Evolutionary conservation across 805 yeast genomes (phyloP).

Genomic region (Brettanomyces naardenensis): DNA sequence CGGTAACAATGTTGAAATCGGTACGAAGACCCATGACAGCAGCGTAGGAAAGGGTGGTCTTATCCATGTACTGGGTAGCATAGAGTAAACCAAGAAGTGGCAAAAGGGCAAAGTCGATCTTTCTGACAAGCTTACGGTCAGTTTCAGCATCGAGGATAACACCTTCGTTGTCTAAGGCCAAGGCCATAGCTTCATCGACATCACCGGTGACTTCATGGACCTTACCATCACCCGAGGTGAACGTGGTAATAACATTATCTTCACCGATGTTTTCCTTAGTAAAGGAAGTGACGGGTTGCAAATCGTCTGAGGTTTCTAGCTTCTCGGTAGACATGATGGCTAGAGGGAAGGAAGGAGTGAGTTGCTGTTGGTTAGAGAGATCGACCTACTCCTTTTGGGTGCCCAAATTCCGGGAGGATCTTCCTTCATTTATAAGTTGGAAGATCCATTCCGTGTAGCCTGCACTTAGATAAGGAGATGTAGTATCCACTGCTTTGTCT

Average conservation of each 20-base stretch:
- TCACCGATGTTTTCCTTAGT: constrained; percentile 2
- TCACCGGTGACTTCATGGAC: constrained; percentile 3
- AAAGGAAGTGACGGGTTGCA: constrained; percentile 2
- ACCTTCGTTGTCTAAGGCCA: constrained; percentile 1
- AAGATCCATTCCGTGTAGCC: too few relatives aligned
- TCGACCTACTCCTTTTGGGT: too few relatives aligned
- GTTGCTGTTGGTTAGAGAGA: too few relatives aligned
- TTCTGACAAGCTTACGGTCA: constrained; percentile 15
- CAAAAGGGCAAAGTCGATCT: constrained; percentile 28
- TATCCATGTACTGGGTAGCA: constrained; percentile 33
- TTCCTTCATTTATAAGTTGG: too few relatives aligned
- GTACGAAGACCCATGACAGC: constrained; percentile 24
- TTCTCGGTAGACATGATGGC: too few relatives aligned
- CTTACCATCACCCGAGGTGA: constrained; percentile 1
- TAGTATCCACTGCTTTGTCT: too few relatives aligned
- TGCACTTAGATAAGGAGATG: too few relatives aligned
- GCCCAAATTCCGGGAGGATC: too few relatives aligned
- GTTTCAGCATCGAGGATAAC: not conserved
- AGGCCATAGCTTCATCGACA: constrained; percentile 4
- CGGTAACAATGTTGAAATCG: constrained; percentile 21
- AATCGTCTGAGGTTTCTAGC: too few relatives aligned
- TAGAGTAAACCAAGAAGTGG: constrained; percentile 30
- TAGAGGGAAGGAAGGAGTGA: too few relatives aligned
- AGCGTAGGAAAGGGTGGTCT: constrained; percentile 35
- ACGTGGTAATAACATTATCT: not conserved